Evolutionary conservation across 345 rosid species (phyloP).

Genomic region (Geranium rotundifolium): DNA sequence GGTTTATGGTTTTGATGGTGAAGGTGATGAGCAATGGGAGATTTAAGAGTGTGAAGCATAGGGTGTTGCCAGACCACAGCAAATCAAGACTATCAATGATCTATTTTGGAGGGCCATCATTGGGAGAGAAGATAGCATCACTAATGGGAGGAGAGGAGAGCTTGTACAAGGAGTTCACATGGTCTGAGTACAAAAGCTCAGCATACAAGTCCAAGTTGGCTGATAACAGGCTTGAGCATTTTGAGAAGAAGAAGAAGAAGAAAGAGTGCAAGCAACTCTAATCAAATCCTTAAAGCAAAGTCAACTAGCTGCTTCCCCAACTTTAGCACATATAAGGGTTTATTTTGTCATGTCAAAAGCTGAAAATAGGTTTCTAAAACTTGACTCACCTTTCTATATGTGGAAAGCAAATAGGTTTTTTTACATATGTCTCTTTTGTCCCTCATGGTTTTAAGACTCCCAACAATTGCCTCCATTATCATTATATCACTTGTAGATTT

Average conservation of each 20-base stretch:
- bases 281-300: no score
- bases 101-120: constrained; percentile 74
- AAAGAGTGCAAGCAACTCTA: no score
- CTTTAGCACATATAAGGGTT: background rate
- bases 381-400: background rate
- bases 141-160: constrained; percentile 48
- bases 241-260: constrained; percentile 28
- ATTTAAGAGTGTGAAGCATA: constrained; percentile 76
- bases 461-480: no score
- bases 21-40: constrained; percentile 92
- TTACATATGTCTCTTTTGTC: no score
- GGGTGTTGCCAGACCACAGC: constrained; percentile 52
- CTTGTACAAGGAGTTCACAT: constrained; percentile 75
- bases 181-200: constrained; percentile 69
- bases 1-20: background rate
- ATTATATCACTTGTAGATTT: no score
- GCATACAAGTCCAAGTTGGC: constrained; percentile 69
- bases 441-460: background rate
- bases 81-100: constrained; percentile 80
- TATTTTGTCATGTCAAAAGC: constrained; percentile 8
- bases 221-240: constrained; percentile 63
- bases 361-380: constrained; percentile 1
- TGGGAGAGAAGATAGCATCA: constrained; percentile 48
- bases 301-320: no score
- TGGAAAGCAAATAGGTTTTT: no score